These are phyloP conservation scores for Tetrahymena elliotti DNA, from an alignment of 73 alveolate genomes.

Conservation along the genomic window DNA sequence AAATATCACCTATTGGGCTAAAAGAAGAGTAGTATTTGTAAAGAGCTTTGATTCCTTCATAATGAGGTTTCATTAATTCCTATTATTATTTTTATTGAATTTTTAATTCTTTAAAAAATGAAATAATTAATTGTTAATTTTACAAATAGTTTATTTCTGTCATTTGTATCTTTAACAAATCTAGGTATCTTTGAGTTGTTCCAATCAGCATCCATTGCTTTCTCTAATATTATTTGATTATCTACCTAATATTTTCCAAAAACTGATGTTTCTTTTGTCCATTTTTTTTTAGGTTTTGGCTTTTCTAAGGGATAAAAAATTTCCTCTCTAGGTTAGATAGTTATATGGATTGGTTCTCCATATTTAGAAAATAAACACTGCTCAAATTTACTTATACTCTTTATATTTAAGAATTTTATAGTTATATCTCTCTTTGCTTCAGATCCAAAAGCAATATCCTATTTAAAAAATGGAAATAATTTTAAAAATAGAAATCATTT, in stretches of 20 bases:
- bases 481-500: neutral
- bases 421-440: neutral
- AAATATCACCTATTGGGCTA: slow-evolving; percentile 43
- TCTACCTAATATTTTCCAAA: neutral
- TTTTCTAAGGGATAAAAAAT: neutral
- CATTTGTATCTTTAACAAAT: neutral
- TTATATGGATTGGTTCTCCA: neutral
- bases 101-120: neutral
- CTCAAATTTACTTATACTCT: neutral
- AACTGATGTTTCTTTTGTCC: neutral
- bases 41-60: slow-evolving; percentile 33
- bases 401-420: neutral
- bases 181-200: neutral
- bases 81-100: neutral
- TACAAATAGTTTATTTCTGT: neutral
- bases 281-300: neutral
- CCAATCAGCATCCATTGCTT: neutral
- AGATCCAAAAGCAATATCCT: neutral
- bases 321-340: neutral
- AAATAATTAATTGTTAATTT: neutral
- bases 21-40: slow-evolving; percentile 47
- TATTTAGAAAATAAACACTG: neutral
- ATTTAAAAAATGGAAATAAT: neutral
- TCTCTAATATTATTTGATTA: neutral
- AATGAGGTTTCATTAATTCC: neutral